phyloP scores from a whole-genome alignment of 306 rosid genomes.

The Cucumis hystrix region DNA sequence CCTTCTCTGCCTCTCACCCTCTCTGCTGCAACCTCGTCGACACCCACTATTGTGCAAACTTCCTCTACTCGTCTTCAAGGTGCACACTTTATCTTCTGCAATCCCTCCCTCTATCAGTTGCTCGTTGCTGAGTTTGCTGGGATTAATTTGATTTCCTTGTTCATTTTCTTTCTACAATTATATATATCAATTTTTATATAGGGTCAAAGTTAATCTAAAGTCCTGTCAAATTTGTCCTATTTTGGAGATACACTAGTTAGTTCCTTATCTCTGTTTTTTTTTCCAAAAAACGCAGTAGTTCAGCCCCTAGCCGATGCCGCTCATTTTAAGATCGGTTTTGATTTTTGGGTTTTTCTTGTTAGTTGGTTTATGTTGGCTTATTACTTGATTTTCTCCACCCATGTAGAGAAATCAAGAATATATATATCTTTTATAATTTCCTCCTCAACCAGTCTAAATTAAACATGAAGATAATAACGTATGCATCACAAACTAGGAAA shows the following conservation, averaged over 20 bases:
- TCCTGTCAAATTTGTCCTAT: neutral
- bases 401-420: too few species aligned
- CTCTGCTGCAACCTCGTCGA: neutral
- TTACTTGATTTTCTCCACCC: too few species aligned
- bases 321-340: neutral
- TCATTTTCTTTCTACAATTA: neutral
- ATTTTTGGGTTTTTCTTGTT: too few species aligned
- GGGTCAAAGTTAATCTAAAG: neutral
- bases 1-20: neutral
- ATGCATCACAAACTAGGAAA: neutral
- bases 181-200: neutral
- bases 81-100: neutral
- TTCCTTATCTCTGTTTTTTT: neutral
- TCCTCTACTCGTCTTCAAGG: neutral
- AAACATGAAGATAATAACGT: neutral
- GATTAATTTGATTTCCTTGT: neutral
- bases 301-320: neutral
- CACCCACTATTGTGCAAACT: too few species aligned
- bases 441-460: too few species aligned
- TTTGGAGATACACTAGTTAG: too few species aligned
- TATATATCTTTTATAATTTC: too few species aligned
- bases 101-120: neutral
- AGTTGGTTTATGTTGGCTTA: too few species aligned
- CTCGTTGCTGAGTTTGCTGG: neutral
- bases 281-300: neutral